Base-by-base conservation (phyloP, 2,329 filamentous ascomycete genomes). In the Verticillium klebahnii region DNA sequence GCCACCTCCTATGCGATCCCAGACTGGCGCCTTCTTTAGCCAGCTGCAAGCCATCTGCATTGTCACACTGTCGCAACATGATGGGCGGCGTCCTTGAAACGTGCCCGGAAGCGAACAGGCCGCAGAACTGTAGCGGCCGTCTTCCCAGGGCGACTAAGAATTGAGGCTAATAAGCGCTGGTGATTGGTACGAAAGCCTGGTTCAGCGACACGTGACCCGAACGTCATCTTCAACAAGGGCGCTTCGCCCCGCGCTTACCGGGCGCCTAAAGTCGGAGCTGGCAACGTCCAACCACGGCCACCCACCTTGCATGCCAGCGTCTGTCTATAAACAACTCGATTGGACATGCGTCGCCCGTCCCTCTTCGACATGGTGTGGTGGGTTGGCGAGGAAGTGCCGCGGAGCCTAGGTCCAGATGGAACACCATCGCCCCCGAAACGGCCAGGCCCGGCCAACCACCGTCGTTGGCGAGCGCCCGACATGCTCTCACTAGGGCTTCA, bases 371-470 rank as follows among this genome's bases (percentile, higher is more conserved):
- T 59, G 50, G 61, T 50, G 45, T 58, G 57, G 57, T 60, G 59
- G 31, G 31, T 59, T 63, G 63, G 61, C 55, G 31, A 34, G 54
- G 56, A 60, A 57, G 58, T 50, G 58, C 63, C 63, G 64, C 60
- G 62, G 57, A 60, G 56, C 50, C 55, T 32, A 58, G 45, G 56
- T 65, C 57, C 23, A 62, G 62, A 59, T 60, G 62, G 56, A 57
- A 45, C 57, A 54, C 37, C 56, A 54, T 64, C 45, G 57, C 60
- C 58, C 63, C 60, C 36, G 32, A 63, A 62, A 65, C 64, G 64
- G 60, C 59, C 56, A 45, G 60, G 15, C 60, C 39, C 57, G 57
- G 56, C 64, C 62, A 64, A 63, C 62, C 64, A 63, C 40, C 36
- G 37, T 45, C 29, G 52, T 29, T 61, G 40, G 31, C 60, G 63